Base-by-base conservation (phyloP, 495 filamentous ascomycete species). In the Xylaria grammica region DNA sequence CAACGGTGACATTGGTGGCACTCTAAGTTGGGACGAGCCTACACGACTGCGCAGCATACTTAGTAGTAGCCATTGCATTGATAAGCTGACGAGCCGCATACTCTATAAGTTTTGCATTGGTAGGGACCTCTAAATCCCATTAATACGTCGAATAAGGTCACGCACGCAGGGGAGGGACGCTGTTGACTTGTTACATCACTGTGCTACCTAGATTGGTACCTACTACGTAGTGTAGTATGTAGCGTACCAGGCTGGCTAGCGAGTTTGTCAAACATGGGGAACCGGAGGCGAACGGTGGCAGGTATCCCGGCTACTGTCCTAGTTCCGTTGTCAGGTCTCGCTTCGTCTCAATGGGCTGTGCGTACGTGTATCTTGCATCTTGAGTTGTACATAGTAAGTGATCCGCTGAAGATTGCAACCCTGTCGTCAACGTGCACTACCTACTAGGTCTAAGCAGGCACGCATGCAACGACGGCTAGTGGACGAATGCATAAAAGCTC, bases 41-140 rank as follows among this genome's bases (percentile, higher is more conserved):
- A 40, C 32, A 36, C 32, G 11, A 24, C 44, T 30, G 29, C 38
- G 44, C 56, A 51, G 11, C 45, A 20, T 48, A 48, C 34, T n/a
- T 42, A 17, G 40, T 42, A 42, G 40, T 36, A 36, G 34, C 34
- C 15, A 6, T 4, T 24, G 45, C 17, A 24, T 24, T 36, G 42
- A 48, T 29, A 48, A 46, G 56, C 56, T 40, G 54, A 29, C 29
- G 56, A 59, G 56, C 56, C 56, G 42, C 56, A 29, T 48, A 11
- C 11, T 36, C n/a, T n/a, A 11, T 20, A 5, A 48, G 19, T 11
- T 48, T 48, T 11, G 56, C 36, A 32, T 48, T 3, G 34, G 11
- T 5, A 11, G 34, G 11, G 17, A 34, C 36, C 45, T 34, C 26
- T 4, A 49, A 30, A 44, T 45, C 53, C 13, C 13, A 34, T 32